phyloP scores from a whole-genome alignment of 495 filamentous ascomycete genomes.

The Ascodesmis nigricans region DNA sequence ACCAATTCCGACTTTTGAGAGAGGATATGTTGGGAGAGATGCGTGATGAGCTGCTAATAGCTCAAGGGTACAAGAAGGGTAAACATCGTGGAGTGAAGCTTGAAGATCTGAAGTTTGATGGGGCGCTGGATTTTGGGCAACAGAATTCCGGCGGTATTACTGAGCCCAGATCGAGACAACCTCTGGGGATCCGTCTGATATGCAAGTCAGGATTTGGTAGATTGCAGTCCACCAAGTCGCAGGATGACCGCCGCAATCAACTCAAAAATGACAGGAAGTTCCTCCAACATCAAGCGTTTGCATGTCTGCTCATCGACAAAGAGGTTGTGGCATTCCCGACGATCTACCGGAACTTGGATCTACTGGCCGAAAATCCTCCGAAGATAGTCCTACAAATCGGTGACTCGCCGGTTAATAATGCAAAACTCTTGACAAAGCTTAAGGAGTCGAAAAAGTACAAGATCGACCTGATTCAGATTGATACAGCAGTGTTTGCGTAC shows the following conservation, averaged over 20 bases:
- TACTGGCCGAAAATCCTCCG: constrained; percentile 27
- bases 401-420: constrained; percentile 24
- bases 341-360: constrained; percentile 35
- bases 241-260: constrained; percentile 25
- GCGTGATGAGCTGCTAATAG: constrained; percentile 33
- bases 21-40: constrained; percentile 54
- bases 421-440: constrained; percentile 4
- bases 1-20: constrained; percentile 55
- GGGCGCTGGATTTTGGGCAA: constrained; percentile 8
- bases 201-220: constrained; percentile 28
- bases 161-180: constrained; percentile 21
- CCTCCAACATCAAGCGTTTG: constrained; percentile 38
- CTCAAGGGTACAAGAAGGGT: constrained; percentile 24
- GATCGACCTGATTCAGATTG: constrained; percentile 33
- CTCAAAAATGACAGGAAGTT: constrained; percentile 29
- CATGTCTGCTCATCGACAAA: constrained; percentile 31
- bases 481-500: constrained; percentile 48
- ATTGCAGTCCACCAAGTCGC: constrained; percentile 18
- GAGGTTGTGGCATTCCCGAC: constrained; percentile 40
- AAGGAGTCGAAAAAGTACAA: constrained; percentile 23
- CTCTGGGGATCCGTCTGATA: constrained; percentile 27
- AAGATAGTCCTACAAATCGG: constrained; percentile 28
- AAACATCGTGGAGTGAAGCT: constrained; percentile 21
- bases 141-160: background rate
- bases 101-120: constrained; percentile 18